Conservation (phyloP, 1,139 yeast species). For the Taphrina wiesneri region DNA sequence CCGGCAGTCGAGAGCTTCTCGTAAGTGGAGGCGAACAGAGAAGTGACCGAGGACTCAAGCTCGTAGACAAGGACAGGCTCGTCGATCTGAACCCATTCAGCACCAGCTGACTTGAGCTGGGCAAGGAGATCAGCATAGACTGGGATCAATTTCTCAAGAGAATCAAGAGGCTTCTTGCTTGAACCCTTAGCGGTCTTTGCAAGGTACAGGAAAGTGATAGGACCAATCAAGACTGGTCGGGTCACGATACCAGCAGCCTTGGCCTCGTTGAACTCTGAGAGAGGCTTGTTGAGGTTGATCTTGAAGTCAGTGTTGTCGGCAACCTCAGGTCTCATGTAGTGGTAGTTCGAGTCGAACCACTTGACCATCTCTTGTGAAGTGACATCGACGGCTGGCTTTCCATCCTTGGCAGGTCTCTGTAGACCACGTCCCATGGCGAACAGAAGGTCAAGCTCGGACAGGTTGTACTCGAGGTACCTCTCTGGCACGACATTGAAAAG, state of each 20-base stretch:
- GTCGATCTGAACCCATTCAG: conserved; percentile 90
- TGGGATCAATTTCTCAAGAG: conserved; percentile 87
- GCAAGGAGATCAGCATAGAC: conserved; percentile 84
- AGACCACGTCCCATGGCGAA: conserved; percentile 99
- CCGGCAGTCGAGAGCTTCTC: conserved; percentile 64
- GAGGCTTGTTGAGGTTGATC: conserved; percentile 94
- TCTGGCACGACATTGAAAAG: conserved; percentile 95
- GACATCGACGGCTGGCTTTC: conserved; percentile 90
- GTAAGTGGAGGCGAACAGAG: conserved; percentile 84
- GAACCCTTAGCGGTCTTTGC: conserved; percentile 99
- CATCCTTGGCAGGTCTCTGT: conserved; percentile 97
- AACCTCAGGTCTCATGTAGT: conserved; percentile 98
- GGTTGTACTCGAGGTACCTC: conserved; percentile 88
- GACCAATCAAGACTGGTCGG: conserved; percentile 96
- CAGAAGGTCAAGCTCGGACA: conserved; percentile 85
- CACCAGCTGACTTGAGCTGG: conserved; percentile 92
- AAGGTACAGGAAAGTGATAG: conserved; percentile 87
- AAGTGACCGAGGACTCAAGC: conserved; percentile 78
- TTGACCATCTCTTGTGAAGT: conserved; percentile 91
- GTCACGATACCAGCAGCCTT: conserved; percentile 93
- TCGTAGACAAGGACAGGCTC: conserved; percentile 97
- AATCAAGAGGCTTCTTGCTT: conserved; percentile 71
- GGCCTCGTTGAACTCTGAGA: conserved; percentile 96
- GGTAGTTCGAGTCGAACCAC: conserved; percentile 99
- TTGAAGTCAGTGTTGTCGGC: conserved; percentile 93